phyloP scores from a whole-genome alignment of 2,329 filamentous ascomycete species.

The Aureobasidium vineae region DNA sequence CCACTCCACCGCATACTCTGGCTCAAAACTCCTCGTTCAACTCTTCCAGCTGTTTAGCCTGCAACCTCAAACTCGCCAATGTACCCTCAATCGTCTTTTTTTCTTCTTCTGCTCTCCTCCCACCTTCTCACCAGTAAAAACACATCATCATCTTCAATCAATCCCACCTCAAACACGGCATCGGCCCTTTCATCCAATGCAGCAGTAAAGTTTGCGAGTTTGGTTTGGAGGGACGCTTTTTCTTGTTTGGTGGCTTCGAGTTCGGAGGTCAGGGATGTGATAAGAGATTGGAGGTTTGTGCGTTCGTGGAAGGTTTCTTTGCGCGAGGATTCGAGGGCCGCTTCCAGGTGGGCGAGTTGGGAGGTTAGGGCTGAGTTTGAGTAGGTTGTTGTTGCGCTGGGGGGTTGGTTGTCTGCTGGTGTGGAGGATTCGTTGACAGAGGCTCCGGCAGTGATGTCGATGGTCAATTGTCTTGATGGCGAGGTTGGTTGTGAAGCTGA shows the following conservation, averaged over 20 bases:
- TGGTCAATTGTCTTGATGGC: background rate
- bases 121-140: background rate
- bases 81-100: slow-evolving; percentile 28
- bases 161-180: background rate
- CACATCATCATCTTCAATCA: background rate
- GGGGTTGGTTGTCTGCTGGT: background rate
- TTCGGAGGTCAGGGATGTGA: background rate
- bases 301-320: slow-evolving; percentile 13
- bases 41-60: slow-evolving; percentile 30
- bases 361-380: background rate
- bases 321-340: slow-evolving; percentile 13
- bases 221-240: background rate
- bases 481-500: too few species aligned
- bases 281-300: background rate
- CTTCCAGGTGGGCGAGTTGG: slow-evolving; percentile 19
- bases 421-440: background rate
- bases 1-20: slow-evolving; percentile 29
- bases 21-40: slow-evolving; percentile 30
- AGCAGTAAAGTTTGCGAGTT: background rate
- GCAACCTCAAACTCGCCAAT: slow-evolving; percentile 29
- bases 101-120: slow-evolving; percentile 8
- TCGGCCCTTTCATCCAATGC: background rate
- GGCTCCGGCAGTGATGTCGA: background rate
- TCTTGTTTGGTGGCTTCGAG: background rate
- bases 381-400: slow-evolving; percentile 17